A percentile compares a stretch with the other conserved stretches of the same genome.
These are phyloP conservation scores for Podospora comata DNA, from an alignment of 495 filamentous ascomycete genomes.

Conservation along the genomic window DNA sequence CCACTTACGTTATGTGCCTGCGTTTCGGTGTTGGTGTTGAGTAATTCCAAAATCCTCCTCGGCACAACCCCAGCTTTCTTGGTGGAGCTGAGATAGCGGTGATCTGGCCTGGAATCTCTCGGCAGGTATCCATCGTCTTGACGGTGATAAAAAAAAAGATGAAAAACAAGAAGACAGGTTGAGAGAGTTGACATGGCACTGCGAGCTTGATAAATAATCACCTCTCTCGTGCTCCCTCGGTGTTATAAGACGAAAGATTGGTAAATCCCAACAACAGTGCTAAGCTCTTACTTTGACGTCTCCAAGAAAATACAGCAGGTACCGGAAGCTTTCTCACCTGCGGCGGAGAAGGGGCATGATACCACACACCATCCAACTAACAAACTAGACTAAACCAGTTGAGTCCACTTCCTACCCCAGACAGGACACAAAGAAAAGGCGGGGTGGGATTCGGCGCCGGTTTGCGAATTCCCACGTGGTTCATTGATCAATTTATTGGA, in stretches of 20 bases:
- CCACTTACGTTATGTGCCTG: not conserved
- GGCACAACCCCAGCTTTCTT: not conserved
- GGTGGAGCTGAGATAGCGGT: not conserved
- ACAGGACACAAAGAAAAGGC: not conserved
- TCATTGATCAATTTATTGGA: not conserved
- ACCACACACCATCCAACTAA: not conserved
- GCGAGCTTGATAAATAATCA: not conserved
- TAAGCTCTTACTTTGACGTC: too few species aligned
- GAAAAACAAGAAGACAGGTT: too few species aligned
- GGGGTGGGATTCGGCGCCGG: not conserved
- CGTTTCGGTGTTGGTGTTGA: not conserved
- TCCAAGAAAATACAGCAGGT: not conserved
- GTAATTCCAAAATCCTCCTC: not conserved
- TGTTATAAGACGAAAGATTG: not conserved
- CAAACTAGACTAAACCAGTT: not conserved
- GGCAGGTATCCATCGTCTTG: not conserved
- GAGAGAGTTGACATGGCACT: too few species aligned
- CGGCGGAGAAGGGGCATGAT: not conserved
- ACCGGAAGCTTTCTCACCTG: not conserved
- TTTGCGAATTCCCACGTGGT: not conserved
- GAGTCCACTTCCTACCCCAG: not conserved
- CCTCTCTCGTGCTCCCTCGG: not conserved
- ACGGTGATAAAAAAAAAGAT: too few species aligned
- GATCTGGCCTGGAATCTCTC: not conserved
- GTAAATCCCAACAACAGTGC: too few species aligned